A percentile compares a stretch with the other conserved stretches of the same genome.
These are phyloP conservation scores for Meyerozyma elateridarum DNA, from an alignment of 1,139 yeast species.

Conservation along the genomic window DNA sequence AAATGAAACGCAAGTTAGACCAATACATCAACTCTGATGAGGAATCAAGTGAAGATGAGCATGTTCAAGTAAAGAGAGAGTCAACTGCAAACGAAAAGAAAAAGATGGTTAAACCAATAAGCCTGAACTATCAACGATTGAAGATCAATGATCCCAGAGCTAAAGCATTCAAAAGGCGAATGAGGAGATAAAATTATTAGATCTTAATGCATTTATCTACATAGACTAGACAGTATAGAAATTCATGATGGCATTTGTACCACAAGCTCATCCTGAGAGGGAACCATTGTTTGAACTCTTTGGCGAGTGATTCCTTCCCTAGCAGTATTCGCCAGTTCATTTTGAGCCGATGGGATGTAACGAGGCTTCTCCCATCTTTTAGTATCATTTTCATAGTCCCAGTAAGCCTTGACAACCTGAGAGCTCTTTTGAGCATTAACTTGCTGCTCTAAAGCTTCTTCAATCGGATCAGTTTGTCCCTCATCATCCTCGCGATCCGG, in stretches of 20 bases:
- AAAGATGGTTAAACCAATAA: conserved; percentile 28
- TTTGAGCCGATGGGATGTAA: conserved; percentile 20
- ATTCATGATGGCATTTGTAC: conserved; percentile 13
- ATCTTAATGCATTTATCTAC: no score
- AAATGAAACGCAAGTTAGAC: conserved; percentile 17
- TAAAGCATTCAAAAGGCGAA: conserved; percentile 24
- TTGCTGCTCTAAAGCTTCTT: conserved; percentile 23
- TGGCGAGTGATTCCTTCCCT: conserved; percentile 6
- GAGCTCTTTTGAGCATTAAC: conserved; percentile 16
- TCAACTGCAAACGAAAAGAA: conserved; percentile 11
- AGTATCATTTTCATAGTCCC: conserved; percentile 57
- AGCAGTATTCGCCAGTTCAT: conserved; percentile 1
- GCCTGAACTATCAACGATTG: conserved; percentile 37
- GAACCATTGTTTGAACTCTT: conserved; percentile 20
- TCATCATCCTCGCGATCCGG: conserved; percentile 14
- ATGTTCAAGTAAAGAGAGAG: conserved; percentile 20
- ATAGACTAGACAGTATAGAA: no score
- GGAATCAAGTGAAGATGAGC: conserved; percentile 13
- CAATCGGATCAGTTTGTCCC: conserved; percentile 23
- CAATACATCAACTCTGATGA: conserved; percentile 20
- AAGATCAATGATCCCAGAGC: conserved; percentile 40
- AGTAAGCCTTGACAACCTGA: conserved; percentile 31
- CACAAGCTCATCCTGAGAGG: conserved; percentile 22
- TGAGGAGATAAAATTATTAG: conserved; percentile 12
- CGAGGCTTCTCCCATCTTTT: conserved; percentile 50